Evolutionary conservation across 2,329 filamentous ascomycete species (phyloP).

Genomic region (Sarocladium kiliense): DNA sequence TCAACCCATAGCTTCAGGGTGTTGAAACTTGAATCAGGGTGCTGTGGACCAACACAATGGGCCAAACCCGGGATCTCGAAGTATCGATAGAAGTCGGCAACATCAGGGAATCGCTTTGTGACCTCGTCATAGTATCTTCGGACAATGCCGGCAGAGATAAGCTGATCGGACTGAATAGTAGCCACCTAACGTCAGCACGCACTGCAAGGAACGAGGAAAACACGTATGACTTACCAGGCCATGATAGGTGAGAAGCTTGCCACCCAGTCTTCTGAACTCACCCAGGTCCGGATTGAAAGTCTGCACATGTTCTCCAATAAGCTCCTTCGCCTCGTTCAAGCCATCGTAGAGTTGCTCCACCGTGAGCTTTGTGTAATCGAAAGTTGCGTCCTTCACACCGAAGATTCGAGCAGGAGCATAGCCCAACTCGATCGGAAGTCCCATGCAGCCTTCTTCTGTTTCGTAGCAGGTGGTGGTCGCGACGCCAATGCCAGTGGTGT

Average conservation of each 20-base stretch:
- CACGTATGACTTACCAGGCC: neutral
- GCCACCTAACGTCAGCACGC: neutral
- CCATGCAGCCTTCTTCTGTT: neutral
- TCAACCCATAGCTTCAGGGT: slow-evolving; percentile 25
- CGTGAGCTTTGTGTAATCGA: neutral
- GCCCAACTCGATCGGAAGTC: neutral
- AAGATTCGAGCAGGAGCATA: neutral
- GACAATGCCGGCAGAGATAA: neutral
- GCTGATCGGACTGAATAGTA: neutral
- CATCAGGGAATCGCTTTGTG: slow-evolving; percentile 11
- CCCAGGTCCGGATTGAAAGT: neutral
- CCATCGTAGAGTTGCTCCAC: neutral
- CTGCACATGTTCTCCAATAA: neutral
- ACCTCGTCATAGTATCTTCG: slow-evolving; percentile 22
- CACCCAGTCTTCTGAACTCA: neutral
- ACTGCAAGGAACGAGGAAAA: neutral
- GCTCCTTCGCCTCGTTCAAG: neutral
- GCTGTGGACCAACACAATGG: slow-evolving; percentile 24
- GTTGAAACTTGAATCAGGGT: slow-evolving; percentile 19
- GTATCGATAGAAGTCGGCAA: slow-evolving; percentile 25
- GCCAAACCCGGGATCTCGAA: slow-evolving; percentile 27
- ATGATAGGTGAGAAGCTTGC: slow-evolving; percentile 7
- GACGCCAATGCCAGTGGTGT: neutral
- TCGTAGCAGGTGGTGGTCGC: slow-evolving; percentile 7
- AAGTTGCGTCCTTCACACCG: slow-evolving; percentile 2